Evolutionary conservation across 768 basidiomycete species (phyloP), one percentile per base, ranked within the genome.

Genomic region (Pleurotus ostreatus): DNA sequence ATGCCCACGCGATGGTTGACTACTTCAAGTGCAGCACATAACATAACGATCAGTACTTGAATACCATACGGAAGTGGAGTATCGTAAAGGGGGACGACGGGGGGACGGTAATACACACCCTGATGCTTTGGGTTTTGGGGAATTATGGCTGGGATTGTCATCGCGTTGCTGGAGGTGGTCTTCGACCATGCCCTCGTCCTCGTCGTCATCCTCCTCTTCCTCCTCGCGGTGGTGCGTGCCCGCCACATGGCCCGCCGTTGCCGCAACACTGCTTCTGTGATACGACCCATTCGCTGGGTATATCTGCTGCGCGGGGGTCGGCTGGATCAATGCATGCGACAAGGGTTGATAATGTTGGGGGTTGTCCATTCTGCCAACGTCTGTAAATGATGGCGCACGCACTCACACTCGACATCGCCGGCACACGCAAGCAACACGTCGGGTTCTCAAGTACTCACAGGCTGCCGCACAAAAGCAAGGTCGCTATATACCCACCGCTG

Each of bases 311-410:
- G 63, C 68, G 61, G 57, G 66, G 66, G 68, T 73, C 59, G 82
- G 85, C 0, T 84, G 85, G 67, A 87, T 75, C 39, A 91, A 76
- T 43, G 89, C 89, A 74, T 89, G 85, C 55, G 88, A 91, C 62
- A 91, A 78, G 23, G 89, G 86, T 59, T 89, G 88, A 72, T 91
- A 88, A 60, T 86, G 86, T 67, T 89, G 87, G 55, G 86, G 86
- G 68, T 88, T 88, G 71, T 88, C 78, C 80, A 82, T 82, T 20
- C 15, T 41, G 39, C 18, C 51, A 16, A 23, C 25, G 15, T 12
- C 16, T 3, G 23, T 39, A 52, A 11, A 39, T 39, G 40, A 16
- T 39, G 48, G 49, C 34, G 46, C 57, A 53, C 51, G 40, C 40
- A 22, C 22, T 52, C 51, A 23, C 22, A 40, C 51, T 34, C 26